Base-by-base conservation (phyloP, 2,329 filamentous ascomycete species). In the Helminthosporium solani region DNA sequence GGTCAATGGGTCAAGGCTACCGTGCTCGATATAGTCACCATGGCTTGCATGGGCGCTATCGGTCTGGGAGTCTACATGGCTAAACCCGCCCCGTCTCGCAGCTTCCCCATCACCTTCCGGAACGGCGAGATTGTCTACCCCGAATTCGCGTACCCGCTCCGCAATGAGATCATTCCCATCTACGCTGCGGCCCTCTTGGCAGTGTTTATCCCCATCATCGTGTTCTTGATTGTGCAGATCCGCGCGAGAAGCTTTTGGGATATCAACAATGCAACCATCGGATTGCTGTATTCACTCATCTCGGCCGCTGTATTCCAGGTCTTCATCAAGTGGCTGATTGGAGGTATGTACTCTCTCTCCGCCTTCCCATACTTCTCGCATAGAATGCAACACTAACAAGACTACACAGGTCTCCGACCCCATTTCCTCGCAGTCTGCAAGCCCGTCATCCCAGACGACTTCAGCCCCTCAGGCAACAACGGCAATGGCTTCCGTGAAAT, bases 251-350 rank as follows among this genome's bases (percentile, higher is more conserved):
- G 65, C 47, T 75, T 75, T 63, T 74, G 70, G 71, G 72, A 74
- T 47, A 73, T 82, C 60, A 88, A 88, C 73, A 89, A 89, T 63
- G 85, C 80, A 35, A 67, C 84, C 39, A 76, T 88, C 38, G 86
- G 86, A 12, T 78, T 89, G 0, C 70, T 88, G 0, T 89, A 89
- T 73, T 76, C 81, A 0, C 77, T 88, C 52, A 86, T 88, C 69
- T 75, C 78, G 5, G 84, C 84, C 3, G 83, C 85, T n/a, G 81
- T 89, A 40, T 88, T 90, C 72, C 86, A 90, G 61, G 85, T 89
- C 54, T 85, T 88, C 61, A 59, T 89, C 64, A 90, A 90, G 70
- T 85, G 80, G 78, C 78, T 89, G 33, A 87, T 90, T 52, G 86
- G 86, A 12, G 86, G 85, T 12, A 72, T 86, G 16, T 49, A n/a